Evolutionary conservation across 2,329 filamentous ascomycete genomes (phyloP).

Genomic region (Magnaporthiopsis incrustans): DNA sequence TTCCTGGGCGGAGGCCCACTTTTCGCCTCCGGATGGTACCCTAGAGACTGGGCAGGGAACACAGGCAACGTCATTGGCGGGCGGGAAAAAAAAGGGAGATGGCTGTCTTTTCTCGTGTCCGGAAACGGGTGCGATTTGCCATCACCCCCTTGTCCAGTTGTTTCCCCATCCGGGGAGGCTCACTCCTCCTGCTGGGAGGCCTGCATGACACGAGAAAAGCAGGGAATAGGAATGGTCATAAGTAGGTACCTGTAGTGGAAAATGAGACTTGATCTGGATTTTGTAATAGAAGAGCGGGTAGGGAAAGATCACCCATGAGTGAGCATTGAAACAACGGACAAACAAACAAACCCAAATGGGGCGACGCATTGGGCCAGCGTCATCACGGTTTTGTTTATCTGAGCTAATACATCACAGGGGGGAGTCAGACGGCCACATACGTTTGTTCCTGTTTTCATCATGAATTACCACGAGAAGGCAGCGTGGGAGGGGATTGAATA

Average conservation of each 20-base stretch:
- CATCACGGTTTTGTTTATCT: too few relatives aligned
- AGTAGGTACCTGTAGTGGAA: too few relatives aligned
- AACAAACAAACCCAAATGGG: not conserved
- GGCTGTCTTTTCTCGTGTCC: not conserved
- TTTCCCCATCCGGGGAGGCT: not conserved
- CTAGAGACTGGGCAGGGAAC: not conserved
- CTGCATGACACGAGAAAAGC: not conserved
- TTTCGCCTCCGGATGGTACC: not conserved
- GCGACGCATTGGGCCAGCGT: not conserved
- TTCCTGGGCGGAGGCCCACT: not conserved
- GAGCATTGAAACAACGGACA: not conserved
- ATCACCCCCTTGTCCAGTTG: not conserved
- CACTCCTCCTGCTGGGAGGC: not conserved
- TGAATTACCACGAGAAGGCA: too few relatives aligned
- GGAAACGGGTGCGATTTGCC: not conserved
- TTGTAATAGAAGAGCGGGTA: not conserved
- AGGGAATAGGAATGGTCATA: not conserved
- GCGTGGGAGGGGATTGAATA: too few relatives aligned
- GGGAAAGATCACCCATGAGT: not conserved
- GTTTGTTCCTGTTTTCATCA: too few relatives aligned
- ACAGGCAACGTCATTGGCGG: conserved; percentile 1
- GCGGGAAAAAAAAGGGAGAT: not conserved
- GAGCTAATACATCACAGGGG: too few relatives aligned
- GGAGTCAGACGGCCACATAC: too few relatives aligned
- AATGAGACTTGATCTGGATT: not conserved